Base-by-base conservation (phyloP, 2,329 filamentous ascomycete species). In the Sporothrix curviconia region DNA sequence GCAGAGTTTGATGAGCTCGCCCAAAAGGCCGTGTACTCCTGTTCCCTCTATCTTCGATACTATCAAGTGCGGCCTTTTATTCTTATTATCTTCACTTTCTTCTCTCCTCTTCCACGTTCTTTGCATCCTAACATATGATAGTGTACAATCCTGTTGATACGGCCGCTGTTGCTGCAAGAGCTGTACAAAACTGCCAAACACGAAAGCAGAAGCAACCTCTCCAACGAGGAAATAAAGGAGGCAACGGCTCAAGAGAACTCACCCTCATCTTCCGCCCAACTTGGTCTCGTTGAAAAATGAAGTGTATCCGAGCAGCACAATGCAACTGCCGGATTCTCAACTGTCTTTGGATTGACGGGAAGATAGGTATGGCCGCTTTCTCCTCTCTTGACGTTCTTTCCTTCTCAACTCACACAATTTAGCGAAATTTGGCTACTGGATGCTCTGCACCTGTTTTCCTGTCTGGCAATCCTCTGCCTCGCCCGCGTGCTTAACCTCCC, bases 371-470 rank as follows among this genome's bases (percentile, higher is more conserved):
- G 59, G 14, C 25, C 6, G 11, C 12, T 6, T 14, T 30, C 11
- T 46, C 12, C 30, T 32, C 30, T 11, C 6, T 32, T 32, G 11
- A 32, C 17, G 0, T 17, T 3, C 40, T 28, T 47, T 43, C 14
- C 17, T 43, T 43, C 40, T 25, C 24, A 6, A 43, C 40, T 43
- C 8, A 43, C n/a, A 15, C 6, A 25, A 37, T 1, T n/a, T 12
- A 63, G 64, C 63, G 1, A 63, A 63, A 32, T 66, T 63, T 15
- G 63, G 65, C 5, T 66, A 65, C 24, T 67, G 63, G 62, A 66
- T 19, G 63, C 63, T 1, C 60, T 66, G 9, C 65, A 66, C 30
- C 59, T 67, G 3, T 66, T 67, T 47, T 66, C 65, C 0, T 54
- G 62, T 42, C 47, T 66, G 0, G 60, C 60, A 8, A 63, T 67